Conservation (phyloP, 2,329 filamentous ascomycete species). For the Clarireedia monteithiana region DNA sequence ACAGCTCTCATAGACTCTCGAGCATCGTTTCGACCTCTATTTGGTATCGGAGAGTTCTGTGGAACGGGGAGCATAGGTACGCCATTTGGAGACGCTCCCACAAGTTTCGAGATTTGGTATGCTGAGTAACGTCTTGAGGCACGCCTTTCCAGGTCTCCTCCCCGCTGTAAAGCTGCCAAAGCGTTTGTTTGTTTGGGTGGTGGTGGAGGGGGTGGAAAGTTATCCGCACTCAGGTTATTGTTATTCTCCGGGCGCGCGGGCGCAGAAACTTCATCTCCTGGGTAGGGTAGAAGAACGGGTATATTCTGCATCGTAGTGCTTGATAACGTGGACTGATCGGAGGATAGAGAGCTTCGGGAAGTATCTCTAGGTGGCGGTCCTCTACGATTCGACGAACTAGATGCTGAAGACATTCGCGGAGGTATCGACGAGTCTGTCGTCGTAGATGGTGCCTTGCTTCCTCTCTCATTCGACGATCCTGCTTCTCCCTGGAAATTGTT, state of each 20-base stretch:
- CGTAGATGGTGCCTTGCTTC: constrained; percentile 7
- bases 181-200: constrained; percentile 82
- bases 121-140: constrained; percentile 91
- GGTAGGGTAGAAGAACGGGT: constrained; percentile 66
- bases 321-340: constrained; percentile 61
- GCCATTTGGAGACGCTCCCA: constrained; percentile 72
- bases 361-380: constrained; percentile 38
- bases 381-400: constrained; percentile 17
- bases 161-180: constrained; percentile 81
- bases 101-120: constrained; percentile 92
- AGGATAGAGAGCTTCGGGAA: constrained; percentile 42
- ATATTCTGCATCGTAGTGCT: constrained; percentile 70
- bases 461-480: constrained; percentile 15
- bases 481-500: constrained; percentile 22
- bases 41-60: constrained; percentile 76
- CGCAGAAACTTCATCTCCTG: constrained; percentile 48
- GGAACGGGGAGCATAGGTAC: constrained; percentile 81
- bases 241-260: constrained; percentile 34
- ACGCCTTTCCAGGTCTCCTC: constrained; percentile 83
- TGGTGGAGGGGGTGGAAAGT: constrained; percentile 67
- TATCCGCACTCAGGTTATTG: constrained; percentile 43
- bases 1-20: constrained; percentile 77
- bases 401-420: constrained; percentile 35
- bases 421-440: constrained; percentile 33
- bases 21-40: constrained; percentile 68